Evolutionary conservation across 1,139 yeast genomes (phyloP).

Genomic region (Pichia sp.): DNA sequence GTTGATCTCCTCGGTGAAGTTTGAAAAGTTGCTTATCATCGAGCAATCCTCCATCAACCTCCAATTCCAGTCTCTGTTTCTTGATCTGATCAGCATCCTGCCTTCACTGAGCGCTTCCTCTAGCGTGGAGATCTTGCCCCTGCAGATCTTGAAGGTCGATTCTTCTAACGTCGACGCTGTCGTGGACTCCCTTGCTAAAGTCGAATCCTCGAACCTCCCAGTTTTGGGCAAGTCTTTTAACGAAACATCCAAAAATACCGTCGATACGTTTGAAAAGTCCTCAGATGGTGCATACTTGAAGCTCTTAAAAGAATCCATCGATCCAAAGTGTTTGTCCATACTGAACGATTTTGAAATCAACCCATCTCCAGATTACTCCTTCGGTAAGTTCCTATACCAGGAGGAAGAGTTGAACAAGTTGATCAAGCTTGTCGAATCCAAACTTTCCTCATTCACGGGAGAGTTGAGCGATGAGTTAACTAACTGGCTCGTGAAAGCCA

Average conservation of each 20-base stretch:
- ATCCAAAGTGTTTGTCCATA: conserved; percentile 40
- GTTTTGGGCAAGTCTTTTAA: conserved; percentile 48
- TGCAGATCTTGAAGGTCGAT: conserved; percentile 51
- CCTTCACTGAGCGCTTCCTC: conserved; percentile 36
- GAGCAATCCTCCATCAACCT: conserved; percentile 56
- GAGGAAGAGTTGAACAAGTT: conserved; percentile 51
- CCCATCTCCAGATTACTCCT: conserved; percentile 77
- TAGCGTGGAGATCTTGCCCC: conserved; percentile 48
- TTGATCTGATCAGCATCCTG: conserved; percentile 69
- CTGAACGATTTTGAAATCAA: conserved; percentile 57
- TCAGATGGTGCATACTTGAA: conserved; percentile 78
- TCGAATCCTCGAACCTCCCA: conserved; percentile 52
- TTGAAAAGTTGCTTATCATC: conserved; percentile 48
- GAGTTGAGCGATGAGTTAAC: conserved; percentile 58
- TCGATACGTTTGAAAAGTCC: conserved; percentile 39
- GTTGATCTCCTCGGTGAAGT: conserved; percentile 10
- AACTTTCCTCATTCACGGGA: conserved; percentile 34
- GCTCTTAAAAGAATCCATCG: conserved; percentile 58
- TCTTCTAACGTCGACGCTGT: conserved; percentile 43
- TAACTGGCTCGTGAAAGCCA: conserved; percentile 57
- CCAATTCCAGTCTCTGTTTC: conserved; percentile 61
- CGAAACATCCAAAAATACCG: conserved; percentile 17
- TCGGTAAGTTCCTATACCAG: conserved; percentile 65
- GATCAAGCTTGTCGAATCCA: conserved; percentile 47
- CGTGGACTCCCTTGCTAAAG: conserved; percentile 48